A percentile compares a stretch with the other conserved stretches of the same genome.
phyloP scores from a whole-genome alignment of 345 rosid species.

The Citrus australasica region DNA sequence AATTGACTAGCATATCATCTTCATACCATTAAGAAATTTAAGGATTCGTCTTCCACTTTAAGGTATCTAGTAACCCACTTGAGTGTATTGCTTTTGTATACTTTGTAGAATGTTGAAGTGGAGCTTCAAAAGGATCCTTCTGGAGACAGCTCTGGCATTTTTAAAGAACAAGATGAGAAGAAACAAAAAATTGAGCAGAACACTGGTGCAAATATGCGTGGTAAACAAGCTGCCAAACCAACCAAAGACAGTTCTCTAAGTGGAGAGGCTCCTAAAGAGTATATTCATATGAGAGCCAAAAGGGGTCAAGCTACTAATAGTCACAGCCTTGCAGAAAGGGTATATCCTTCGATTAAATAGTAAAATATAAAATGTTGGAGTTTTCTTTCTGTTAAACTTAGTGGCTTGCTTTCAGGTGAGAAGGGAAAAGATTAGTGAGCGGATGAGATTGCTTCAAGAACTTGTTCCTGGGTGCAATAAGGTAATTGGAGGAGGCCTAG shows the following conservation, averaged over 20 bases:
- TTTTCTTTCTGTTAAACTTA: conserved; percentile 13
- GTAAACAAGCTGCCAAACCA: conserved; percentile 48
- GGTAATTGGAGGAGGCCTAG: conserved; percentile 33
- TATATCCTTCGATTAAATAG: conserved; percentile 20
- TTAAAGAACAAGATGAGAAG: conserved; percentile 55
- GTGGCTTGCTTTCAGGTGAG: conserved; percentile 57
- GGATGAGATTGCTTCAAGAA: conserved; percentile 96
- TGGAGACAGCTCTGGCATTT: conserved; percentile 33
- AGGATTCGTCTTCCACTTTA: not conserved
- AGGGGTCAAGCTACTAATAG: conserved; percentile 98
- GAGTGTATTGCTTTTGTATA: conserved; percentile 11
- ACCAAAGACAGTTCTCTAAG: conserved; percentile 58
- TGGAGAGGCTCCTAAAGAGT: conserved; percentile 73
- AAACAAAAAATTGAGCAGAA: conserved; percentile 51
- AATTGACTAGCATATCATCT: conserved; percentile 6
- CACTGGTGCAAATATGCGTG: conserved; percentile 36
- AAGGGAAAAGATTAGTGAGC: conserved; percentile 93
- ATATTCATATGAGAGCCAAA: conserved; percentile 90
- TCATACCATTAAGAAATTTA: not conserved
- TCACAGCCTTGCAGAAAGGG: conserved; percentile 98
- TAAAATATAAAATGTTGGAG: not conserved
- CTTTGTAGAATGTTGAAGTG: conserved; percentile 47
- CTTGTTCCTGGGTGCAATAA: conserved; percentile 98
- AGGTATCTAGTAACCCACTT: not conserved
- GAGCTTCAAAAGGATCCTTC: conserved; percentile 47